Evolutionary conservation across 2,329 filamentous ascomycete genomes (phyloP), one percentile per base, ranked within the genome.

Genomic region (Xylaria hypoxylon): DNA sequence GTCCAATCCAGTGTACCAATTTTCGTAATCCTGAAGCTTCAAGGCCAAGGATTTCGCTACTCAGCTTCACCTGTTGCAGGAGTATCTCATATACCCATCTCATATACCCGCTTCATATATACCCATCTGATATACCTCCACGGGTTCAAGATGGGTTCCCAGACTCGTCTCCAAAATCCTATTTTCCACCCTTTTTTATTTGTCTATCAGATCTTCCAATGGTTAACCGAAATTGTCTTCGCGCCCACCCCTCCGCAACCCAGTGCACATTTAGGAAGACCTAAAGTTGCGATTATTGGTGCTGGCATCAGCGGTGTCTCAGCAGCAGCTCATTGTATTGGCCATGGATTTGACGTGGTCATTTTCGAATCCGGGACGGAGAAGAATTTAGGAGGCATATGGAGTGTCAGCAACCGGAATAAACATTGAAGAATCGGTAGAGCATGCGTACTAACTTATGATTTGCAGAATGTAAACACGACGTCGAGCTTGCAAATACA

Each of bases 401-500:
- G 92, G 92, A 92, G 89, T 75, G 89, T 91, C 80, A 76, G 87
- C 77, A 15, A 10, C 31, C 5, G 33, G n/a, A n/a, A 17, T 2
- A 2, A 17, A 33, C 13, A 5, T 11, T 2, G 5, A 13, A 22
- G 5, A 47, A 22, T 48, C 13, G 31, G 11, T 38, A 5, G 15
- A 33, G 28, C 35, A 33, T 11, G 47, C 17, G 24, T 24, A 17
- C 60, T 72, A 19, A 69, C 2, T 42, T 0, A 2, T 3, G 28
- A 26, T 45, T 28, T 50, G 3, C 65, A 92, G 89, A 86, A 86
- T 78, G 92, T 96, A 45, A 95, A 96, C 80, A 92, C 91, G 58
- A 94, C 92, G 0, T 94, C 92, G 0, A 88, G 91, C 17, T 85
- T 96, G 0, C 92, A 96, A 74, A 94, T 96, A 24, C 92, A 96